phyloP scores from a whole-genome alignment of 2,329 filamentous ascomycete species.

The Cladophialophora yegresii region DNA sequence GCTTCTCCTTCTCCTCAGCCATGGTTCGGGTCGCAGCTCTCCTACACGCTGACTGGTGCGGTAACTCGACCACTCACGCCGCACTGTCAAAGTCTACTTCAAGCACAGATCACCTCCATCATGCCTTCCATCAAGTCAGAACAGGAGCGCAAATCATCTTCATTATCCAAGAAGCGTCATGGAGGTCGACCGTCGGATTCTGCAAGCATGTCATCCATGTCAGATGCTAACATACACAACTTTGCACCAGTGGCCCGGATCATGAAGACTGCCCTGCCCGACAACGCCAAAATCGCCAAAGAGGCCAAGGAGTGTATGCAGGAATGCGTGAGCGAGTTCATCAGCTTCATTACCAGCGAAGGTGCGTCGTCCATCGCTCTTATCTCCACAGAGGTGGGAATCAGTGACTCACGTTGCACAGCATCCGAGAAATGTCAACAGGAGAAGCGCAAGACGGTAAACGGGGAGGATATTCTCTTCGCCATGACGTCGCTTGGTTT shows the following conservation, averaged over 20 bases:
- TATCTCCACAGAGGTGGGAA: slow-evolving; percentile 17
- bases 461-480: slow-evolving; percentile 97
- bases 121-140: slow-evolving; percentile 34
- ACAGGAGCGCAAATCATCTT: slow-evolving; percentile 26
- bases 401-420: slow-evolving; percentile 47
- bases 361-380: slow-evolving; percentile 55
- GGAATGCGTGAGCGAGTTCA: slow-evolving; percentile 99
- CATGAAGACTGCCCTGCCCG: slow-evolving; percentile 96
- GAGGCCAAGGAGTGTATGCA: slow-evolving; percentile 99
- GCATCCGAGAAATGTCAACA: slow-evolving; percentile 99
- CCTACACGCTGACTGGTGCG: slow-evolving; percentile 31
- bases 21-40: slow-evolving; percentile 43
- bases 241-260: slow-evolving; percentile 96
- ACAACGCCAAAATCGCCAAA: slow-evolving; percentile 98
- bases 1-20: slow-evolving; percentile 49
- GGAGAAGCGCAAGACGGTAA: slow-evolving; percentile 98
- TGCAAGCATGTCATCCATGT: slow-evolving; percentile 43
- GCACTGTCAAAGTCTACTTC: slow-evolving; percentile 18
- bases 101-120: slow-evolving; percentile 24
- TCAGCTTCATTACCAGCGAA: slow-evolving; percentile 99
- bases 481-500: slow-evolving; percentile 99
- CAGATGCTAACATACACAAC: slow-evolving; percentile 92
- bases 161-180: slow-evolving; percentile 33
- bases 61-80: slow-evolving; percentile 36
- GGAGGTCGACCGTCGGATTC: slow-evolving; percentile 48